Evolutionary conservation across 2,329 filamentous ascomycete species (phyloP).

Genomic region (Cercospora sp.): DNA sequence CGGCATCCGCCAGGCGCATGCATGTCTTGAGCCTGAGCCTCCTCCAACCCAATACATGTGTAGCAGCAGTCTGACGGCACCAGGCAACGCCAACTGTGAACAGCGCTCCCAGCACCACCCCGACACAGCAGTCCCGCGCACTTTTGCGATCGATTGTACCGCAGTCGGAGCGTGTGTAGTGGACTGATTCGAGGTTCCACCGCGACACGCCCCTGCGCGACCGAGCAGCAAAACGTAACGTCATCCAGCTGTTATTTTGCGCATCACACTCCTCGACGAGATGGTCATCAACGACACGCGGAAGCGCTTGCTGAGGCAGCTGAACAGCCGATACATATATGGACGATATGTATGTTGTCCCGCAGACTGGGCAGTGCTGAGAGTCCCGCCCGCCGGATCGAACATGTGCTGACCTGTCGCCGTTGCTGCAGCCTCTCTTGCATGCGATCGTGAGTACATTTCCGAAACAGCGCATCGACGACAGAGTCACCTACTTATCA

Average conservation of each 20-base stretch:
- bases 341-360: constrained; percentile 65
- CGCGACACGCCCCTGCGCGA: constrained; percentile 4
- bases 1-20: not conserved
- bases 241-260: constrained; percentile 1
- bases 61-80: not conserved
- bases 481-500: not conserved
- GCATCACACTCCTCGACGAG: constrained; percentile 32
- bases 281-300: constrained; percentile 45
- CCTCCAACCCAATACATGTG: not conserved
- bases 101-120: not conserved
- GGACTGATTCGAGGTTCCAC: not conserved
- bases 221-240: constrained; percentile 1
- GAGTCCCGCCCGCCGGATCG: not conserved
- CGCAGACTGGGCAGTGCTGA: not conserved
- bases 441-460: constrained; percentile 59
- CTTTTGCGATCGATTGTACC: not conserved
- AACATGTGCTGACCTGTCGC: constrained; percentile 71
- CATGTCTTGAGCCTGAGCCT: not conserved
- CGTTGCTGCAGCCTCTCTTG: constrained; percentile 71
- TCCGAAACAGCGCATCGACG: not conserved
- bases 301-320: constrained; percentile 59
- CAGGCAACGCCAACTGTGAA: not conserved
- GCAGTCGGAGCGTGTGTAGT: not conserved
- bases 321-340: constrained; percentile 73
- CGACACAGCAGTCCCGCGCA: not conserved